Percentiles rank a stretch among this genome's conserved stretches.
These are phyloP conservation scores for Diplotaxis tenuifolia DNA, from an alignment of 345 rosid species.

Conservation along the genomic window DNA sequence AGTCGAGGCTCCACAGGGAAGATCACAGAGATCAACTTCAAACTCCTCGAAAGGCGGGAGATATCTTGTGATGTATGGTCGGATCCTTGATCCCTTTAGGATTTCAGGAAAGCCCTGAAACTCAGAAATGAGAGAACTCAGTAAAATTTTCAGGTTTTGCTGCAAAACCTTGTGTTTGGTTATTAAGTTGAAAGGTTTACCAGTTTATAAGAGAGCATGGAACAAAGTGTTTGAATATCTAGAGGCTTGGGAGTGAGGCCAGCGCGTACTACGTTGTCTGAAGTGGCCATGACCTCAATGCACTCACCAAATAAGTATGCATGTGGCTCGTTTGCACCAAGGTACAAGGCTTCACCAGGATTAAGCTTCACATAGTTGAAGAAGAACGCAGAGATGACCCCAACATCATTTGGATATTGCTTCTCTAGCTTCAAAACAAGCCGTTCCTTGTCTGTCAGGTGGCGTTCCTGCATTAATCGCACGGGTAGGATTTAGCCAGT, in stretches of 20 bases:
- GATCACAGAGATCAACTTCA: slow-evolving; percentile 74
- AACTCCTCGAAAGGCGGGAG: slow-evolving; percentile 93
- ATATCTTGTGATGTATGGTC: slow-evolving; percentile 70
- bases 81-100: slow-evolving; percentile 65
- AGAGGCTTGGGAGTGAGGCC: slow-evolving; percentile 93
- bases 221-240: slow-evolving; percentile 81
- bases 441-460: slow-evolving; percentile 79
- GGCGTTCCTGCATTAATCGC: slow-evolving; percentile 51
- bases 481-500: slow-evolving; percentile 10
- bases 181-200: slow-evolving; percentile 35
- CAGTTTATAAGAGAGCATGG: slow-evolving; percentile 96
- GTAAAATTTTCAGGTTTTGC: slow-evolving; percentile 15
- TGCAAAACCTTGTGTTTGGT: not conserved
- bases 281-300: slow-evolving; percentile 97
- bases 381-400: slow-evolving; percentile 83
- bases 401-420: slow-evolving; percentile 84
- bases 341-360: slow-evolving; percentile 94
- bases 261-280: slow-evolving; percentile 98
- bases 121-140: slow-evolving; percentile 18
- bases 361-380: slow-evolving; percentile 87
- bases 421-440: slow-evolving; percentile 78
- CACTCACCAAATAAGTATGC: slow-evolving; percentile 91
- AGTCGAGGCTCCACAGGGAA: slow-evolving; percentile 58
- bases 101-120: slow-evolving; percentile 88
- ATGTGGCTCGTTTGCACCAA: slow-evolving; percentile 94